Base-by-base conservation (phyloP, 164 flowering plant genomes). In the grape (Vitis vinifera) region DNA sequence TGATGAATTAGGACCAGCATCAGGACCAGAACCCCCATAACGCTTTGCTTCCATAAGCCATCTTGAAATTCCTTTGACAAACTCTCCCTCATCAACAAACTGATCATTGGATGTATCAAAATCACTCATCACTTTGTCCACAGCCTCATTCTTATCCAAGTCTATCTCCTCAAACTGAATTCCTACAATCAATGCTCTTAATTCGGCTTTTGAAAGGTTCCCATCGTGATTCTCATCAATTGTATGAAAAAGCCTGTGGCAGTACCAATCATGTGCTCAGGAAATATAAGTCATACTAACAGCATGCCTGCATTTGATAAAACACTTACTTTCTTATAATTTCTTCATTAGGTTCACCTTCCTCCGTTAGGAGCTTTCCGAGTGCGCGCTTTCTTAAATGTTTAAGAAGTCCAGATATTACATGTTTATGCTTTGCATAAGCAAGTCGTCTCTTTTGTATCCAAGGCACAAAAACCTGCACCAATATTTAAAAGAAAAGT, bases 391-490 rank as follows among this genome's bases (percentile, higher is more conserved):
- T 79, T 70, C 70, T 83, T 63, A 87, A 58, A 69, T 88, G 84
- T 65, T 68, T 80, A 19, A 95, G 72, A 48, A 95, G 66, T 71
- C 91, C 94, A 48, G 92, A 85, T 62, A 89, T 83, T 16, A 92
- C 86, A 81, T 85, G 93, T 77, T 85, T 93, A 71, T 85, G 91
- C 84, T 84, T 89, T 19, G 77, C 91, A 79, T 75, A 94, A 64
- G 82, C 91, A 66, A 90, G 70, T 59, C 77, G 76, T 62, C 99
- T 82, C 75, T 71, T 82, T 73, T 92, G 98, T 31, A 94, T 84
- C 98, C 90, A 86, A 51, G 98, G 97, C 78, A 89, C 92, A 68
- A 86, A 80, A 13, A 92, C 86, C 99, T 94, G 87, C 48, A 74
- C 37, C 47, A 65, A 60, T 49, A 68, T 31, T 55, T 17, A 10